Evolutionary conservation across 176 grass and related monocot species (phyloP).

Genomic region (Neostapfia colusana): DNA sequence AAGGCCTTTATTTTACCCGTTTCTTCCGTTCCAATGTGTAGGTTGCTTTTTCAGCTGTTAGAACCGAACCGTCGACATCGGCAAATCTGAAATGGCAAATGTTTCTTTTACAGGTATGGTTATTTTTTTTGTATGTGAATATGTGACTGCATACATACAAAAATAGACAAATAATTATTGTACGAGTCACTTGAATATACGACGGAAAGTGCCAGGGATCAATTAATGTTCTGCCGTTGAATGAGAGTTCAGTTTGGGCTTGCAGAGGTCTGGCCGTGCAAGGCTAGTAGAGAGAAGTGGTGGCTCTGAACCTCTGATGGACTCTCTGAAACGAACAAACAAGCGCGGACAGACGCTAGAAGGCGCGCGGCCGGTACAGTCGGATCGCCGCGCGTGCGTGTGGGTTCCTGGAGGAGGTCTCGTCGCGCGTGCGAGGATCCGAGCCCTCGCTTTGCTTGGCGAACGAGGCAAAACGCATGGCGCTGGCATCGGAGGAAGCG

Average conservation of each 20-base stretch:
- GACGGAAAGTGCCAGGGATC: no score
- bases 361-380: neutral
- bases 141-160: no score
- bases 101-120: neutral
- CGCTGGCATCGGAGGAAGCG: constrained; percentile 22
- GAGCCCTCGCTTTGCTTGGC: constrained; percentile 8
- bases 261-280: neutral
- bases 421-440: neutral
- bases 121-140: no score
- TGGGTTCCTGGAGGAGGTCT: neutral
- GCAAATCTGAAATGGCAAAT: neutral
- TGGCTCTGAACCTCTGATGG: no score
- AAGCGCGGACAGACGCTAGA: constrained; percentile 11
- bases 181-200: no score
- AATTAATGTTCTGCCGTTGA: no score
- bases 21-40: neutral
- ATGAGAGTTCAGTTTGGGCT: no score
- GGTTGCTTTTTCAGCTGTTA: neutral
- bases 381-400: neutral
- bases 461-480: constrained; percentile 1
- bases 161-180: neutral
- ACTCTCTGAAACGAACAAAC: constrained; percentile 26
- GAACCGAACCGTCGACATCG: neutral
- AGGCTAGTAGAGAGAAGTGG: neutral
- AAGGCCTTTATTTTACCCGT: neutral